A percentile compares a stretch with the other conserved stretches of the same genome.
phyloP scores from a whole-genome alignment of 1,139 yeast species.

The Yamadazyma dushanensis region DNA sequence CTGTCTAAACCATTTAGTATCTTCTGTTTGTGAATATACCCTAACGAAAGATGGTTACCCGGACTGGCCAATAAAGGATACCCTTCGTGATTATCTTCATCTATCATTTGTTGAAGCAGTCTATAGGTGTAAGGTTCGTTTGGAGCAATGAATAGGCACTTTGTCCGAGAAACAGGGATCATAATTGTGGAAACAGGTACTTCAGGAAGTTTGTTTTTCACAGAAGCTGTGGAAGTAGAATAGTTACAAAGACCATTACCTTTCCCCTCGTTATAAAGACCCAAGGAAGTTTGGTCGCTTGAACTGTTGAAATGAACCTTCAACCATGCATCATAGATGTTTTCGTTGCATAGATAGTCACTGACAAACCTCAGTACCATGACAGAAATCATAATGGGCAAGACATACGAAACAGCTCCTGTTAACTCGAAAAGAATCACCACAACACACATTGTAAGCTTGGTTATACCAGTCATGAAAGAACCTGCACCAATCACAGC shows the following conservation, averaged over 20 bases:
- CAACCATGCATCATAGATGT: slow-evolving; percentile 51
- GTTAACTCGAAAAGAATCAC: slow-evolving; percentile 58
- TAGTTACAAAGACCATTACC: slow-evolving; percentile 43
- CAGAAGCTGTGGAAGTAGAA: slow-evolving; percentile 29
- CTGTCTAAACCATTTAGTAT: slow-evolving; percentile 20
- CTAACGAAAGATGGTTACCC: slow-evolving; percentile 30
- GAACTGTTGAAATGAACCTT: slow-evolving; percentile 24
- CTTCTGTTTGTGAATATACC: slow-evolving; percentile 36
- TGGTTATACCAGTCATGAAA: slow-evolving; percentile 57
- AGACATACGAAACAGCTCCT: slow-evolving; percentile 58
- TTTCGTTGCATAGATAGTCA: slow-evolving; percentile 47
- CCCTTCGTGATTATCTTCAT: slow-evolving; percentile 43
- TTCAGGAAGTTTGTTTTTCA: slow-evolving; percentile 37
- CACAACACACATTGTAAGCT: slow-evolving; percentile 56
- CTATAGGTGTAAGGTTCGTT: slow-evolving; percentile 24
- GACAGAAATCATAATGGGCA: slow-evolving; percentile 61
- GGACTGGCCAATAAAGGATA: slow-evolving; percentile 37
- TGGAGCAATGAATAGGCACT: slow-evolving; percentile 33
- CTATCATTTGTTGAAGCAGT: slow-evolving; percentile 21
- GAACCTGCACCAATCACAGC: slow-evolving; percentile 65
- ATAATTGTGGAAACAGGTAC: slow-evolving; percentile 29
- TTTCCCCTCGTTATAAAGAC: slow-evolving; percentile 32
- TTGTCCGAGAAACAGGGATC: slow-evolving; percentile 31
- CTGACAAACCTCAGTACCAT: slow-evolving; percentile 51
- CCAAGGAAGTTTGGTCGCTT: slow-evolving; percentile 15